Percentiles rank a stretch among this genome's conserved stretches.
Conservation (phyloP, 768 basidiomycete species). For the Leucosporidium scottii region DNA sequence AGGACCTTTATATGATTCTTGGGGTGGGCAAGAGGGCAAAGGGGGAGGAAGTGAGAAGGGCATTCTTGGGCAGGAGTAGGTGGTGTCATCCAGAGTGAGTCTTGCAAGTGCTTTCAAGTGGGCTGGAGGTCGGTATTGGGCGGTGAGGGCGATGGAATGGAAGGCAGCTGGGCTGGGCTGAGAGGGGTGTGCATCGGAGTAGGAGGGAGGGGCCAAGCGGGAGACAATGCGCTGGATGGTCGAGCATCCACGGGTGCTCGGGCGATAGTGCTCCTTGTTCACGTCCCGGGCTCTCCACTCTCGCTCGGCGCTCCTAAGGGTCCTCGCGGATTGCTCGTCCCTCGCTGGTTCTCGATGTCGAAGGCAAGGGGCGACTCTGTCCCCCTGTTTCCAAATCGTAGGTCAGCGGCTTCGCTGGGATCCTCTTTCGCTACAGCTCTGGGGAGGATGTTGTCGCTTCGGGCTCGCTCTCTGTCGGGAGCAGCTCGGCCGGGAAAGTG, state of each 20-base stretch:
- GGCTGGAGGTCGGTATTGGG: background rate
- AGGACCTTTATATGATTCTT: slow-evolving; percentile 46
- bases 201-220: background rate
- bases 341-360: too few species aligned
- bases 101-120: background rate
- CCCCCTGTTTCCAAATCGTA: too few species aligned
- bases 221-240: too few species aligned
- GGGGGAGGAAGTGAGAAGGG: slow-evolving; percentile 59
- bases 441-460: too few species aligned
- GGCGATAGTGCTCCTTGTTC: background rate
- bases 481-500: too few species aligned
- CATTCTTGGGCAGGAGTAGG: slow-evolving; percentile 66
- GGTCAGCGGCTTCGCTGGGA: too few species aligned
- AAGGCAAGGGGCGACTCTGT: too few species aligned
- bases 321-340: too few species aligned
- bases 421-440: too few species aligned
- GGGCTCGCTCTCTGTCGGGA: too few species aligned
- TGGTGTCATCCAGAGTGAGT: slow-evolving; percentile 82
- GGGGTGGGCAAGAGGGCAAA: slow-evolving; percentile 57
- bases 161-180: background rate
- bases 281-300: too few species aligned
- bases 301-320: too few species aligned
- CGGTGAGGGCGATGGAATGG: background rate
- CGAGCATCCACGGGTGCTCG: background rate
- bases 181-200: background rate